These are phyloP conservation scores for Austroboletus festivus DNA, from an alignment of 768 basidiomycete genomes.

Conservation along the genomic window DNA sequence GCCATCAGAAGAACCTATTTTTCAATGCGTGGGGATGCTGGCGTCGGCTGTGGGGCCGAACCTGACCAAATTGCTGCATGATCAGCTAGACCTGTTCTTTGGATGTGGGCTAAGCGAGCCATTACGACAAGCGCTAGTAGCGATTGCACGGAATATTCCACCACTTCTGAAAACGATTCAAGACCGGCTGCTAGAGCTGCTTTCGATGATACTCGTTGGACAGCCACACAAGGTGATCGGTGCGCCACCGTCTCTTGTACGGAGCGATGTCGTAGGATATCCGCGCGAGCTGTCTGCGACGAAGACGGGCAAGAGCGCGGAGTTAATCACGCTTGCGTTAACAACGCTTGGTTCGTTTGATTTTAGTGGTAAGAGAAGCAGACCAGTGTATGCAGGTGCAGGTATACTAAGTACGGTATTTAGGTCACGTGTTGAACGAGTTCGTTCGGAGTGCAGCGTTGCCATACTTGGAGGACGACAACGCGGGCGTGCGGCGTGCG, in stretches of 20 bases:
- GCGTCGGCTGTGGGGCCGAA: slow-evolving; percentile 94
- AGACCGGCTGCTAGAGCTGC: slow-evolving; percentile 86
- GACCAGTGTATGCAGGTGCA: background rate
- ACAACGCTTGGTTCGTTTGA: slow-evolving; percentile 88
- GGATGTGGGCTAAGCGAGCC: slow-evolving; percentile 90
- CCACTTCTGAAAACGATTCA: slow-evolving; percentile 91
- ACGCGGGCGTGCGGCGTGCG: slow-evolving; percentile 79
- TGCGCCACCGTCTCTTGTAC: slow-evolving; percentile 62
- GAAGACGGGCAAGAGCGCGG: slow-evolving; percentile 59
- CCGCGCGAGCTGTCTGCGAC: slow-evolving; percentile 53
- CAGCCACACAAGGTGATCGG: slow-evolving; percentile 87
- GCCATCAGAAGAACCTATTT: slow-evolving; percentile 90
- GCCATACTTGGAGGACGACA: slow-evolving; percentile 92
- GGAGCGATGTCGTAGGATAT: slow-evolving; percentile 48
- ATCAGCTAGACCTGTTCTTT: slow-evolving; percentile 96
- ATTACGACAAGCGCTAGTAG: slow-evolving; percentile 76
- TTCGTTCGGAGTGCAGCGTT: slow-evolving; percentile 90
- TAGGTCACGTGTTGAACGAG: slow-evolving; percentile 92
- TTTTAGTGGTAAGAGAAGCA: slow-evolving; percentile 67
- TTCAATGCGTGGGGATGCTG: slow-evolving; percentile 97
- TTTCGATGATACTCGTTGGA: slow-evolving; percentile 78
- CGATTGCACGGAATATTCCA: slow-evolving; percentile 83
- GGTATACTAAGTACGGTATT: slow-evolving; percentile 7
- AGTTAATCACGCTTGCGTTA: slow-evolving; percentile 77
- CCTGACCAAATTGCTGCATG: slow-evolving; percentile 91